Conservation (phyloP, 75 land plant species). For the Sequoiadendron giganteum region DNA sequence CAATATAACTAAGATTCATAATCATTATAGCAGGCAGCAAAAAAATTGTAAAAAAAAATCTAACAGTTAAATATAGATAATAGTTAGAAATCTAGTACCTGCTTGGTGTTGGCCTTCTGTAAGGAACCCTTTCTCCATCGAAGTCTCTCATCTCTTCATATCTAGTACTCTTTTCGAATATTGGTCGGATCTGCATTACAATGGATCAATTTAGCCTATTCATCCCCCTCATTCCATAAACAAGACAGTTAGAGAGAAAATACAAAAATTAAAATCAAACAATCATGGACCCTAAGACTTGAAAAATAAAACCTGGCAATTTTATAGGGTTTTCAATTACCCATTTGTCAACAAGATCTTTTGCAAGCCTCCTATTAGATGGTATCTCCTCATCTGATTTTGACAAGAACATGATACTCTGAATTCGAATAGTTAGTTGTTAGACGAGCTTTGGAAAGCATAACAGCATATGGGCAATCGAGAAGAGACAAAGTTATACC, state of each 20-base stretch:
- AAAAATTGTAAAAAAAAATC: conserved; percentile 2
- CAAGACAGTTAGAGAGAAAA: background rate
- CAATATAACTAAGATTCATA: background rate
- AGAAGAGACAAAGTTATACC: conserved; percentile 28
- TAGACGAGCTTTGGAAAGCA: background rate
- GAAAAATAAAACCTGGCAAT: background rate
- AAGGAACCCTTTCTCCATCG: conserved; percentile 79
- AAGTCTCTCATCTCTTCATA: conserved; percentile 79
- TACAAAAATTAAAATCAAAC: background rate
- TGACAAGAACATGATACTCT: conserved; percentile 97
- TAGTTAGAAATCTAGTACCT: conserved; percentile 34
- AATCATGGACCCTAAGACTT: background rate
- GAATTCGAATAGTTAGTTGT: background rate
- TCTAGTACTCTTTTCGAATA: conserved; percentile 93
- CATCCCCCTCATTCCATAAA: background rate
- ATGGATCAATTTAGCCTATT: background rate
- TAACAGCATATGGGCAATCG: background rate
- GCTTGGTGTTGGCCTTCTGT: conserved; percentile 59
- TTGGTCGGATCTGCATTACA: conserved; percentile 81
- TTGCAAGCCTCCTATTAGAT: conserved; percentile 83
- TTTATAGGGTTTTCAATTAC: conserved; percentile 33
- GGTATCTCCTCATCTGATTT: conserved; percentile 90
- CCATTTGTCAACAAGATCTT: conserved; percentile 96
- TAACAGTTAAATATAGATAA: conserved; percentile 8
- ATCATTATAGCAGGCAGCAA: background rate